phyloP scores from a whole-genome alignment of 495 filamentous ascomycete genomes.

The Tuber calosporum region DNA sequence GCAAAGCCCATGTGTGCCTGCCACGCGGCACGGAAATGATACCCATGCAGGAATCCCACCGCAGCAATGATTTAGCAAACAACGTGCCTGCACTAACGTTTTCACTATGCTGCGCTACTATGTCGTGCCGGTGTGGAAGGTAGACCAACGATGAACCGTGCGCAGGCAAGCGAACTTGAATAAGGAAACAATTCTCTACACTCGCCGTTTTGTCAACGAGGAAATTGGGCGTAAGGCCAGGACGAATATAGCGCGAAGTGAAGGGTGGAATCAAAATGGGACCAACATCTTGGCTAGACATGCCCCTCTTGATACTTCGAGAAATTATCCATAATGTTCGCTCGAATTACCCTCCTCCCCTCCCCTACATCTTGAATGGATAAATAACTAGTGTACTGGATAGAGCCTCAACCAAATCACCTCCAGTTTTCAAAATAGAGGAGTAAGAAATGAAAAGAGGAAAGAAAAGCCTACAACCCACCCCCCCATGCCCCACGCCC shows the following conservation, averaged over 20 bases:
- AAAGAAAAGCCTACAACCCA: background rate
- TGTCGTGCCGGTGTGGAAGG: background rate
- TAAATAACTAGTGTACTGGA: background rate
- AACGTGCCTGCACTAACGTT: background rate
- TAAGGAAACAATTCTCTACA: background rate
- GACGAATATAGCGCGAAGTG: background rate
- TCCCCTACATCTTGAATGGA: background rate
- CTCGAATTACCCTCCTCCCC: background rate
- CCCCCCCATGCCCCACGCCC: conserved; percentile 6
- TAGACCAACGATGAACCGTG: background rate
- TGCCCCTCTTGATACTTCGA: background rate
- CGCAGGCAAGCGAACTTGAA: background rate
- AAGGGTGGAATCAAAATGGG: background rate
- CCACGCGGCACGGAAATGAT: background rate
- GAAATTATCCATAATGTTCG: background rate
- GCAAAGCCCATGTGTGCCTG: background rate
- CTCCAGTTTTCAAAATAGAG: background rate
- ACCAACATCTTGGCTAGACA: background rate
- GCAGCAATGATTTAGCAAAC: background rate
- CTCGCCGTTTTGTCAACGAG: background rate
- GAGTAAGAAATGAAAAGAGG: background rate
- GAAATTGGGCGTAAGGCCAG: background rate
- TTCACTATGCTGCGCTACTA: background rate
- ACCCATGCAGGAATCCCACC: background rate
- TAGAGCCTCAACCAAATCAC: background rate